phyloP scores from a whole-genome alignment of 2,329 filamentous ascomycete species.

The Fusarium sp. region DNA sequence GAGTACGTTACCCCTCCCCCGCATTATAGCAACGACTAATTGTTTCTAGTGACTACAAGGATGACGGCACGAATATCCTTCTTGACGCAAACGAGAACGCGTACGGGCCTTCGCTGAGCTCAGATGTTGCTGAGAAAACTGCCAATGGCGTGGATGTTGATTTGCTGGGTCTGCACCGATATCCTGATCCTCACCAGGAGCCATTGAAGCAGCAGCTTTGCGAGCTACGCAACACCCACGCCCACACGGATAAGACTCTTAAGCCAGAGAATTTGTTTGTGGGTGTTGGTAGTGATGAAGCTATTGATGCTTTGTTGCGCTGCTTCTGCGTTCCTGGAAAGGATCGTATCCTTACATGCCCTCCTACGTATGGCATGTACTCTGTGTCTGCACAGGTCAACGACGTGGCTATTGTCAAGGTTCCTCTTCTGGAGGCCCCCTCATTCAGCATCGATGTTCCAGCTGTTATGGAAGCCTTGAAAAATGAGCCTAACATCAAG shows the following conservation, averaged over 20 bases:
- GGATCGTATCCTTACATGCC: conserved; percentile 94
- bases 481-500: conserved; percentile 75
- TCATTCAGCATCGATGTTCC: conserved; percentile 79
- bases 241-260: conserved; percentile 79
- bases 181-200: conserved; percentile 94
- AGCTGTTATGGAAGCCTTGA: conserved; percentile 74
- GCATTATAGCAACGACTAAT: conserved; percentile 34
- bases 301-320: conserved; percentile 91
- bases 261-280: conserved; percentile 89
- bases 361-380: conserved; percentile 99
- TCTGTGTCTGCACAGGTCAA: conserved; percentile 93
- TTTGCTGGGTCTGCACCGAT: conserved; percentile 86
- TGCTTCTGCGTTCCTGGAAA: conserved; percentile 90
- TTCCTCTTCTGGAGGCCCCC: conserved; percentile 80
- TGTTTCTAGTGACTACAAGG: conserved; percentile 88
- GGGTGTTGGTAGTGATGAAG: conserved; percentile 95
- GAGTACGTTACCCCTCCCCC: conserved; percentile 67
- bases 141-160: conserved; percentile 65
- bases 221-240: conserved; percentile 85
- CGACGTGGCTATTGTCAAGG: conserved; percentile 85
- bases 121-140: conserved; percentile 52
- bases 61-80: conserved; percentile 94
- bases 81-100: conserved; percentile 99
- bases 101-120: conserved; percentile 81
- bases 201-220: conserved; percentile 89